These are phyloP conservation scores for Pythium chondricola DNA, from an alignment of 352 stramenopile species.

Conservation along the genomic window DNA sequence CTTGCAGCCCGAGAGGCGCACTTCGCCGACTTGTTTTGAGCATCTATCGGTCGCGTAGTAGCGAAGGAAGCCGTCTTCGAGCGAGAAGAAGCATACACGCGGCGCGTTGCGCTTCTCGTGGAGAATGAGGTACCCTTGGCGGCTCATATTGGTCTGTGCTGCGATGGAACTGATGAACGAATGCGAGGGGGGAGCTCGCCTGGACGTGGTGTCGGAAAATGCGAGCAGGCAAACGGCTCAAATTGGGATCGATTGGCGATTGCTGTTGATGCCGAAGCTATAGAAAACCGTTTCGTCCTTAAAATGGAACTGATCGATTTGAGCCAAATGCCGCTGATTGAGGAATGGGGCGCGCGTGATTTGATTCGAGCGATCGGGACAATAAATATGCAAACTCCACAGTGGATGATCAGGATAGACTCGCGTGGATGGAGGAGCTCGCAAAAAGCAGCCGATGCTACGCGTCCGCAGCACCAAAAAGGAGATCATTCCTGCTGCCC, in stretches of 20 bases:
- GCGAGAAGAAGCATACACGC: conserved; percentile 60
- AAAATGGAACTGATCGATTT: conserved; percentile 2
- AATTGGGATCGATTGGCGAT: no score
- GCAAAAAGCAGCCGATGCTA: conserved; percentile 1
- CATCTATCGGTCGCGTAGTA: conserved; percentile 46
- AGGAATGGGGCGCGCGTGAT: no score
- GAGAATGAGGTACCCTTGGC: conserved; percentile 73
- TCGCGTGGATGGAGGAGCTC: neutral
- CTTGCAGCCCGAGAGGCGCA: conserved; percentile 79
- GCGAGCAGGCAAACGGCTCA: no score
- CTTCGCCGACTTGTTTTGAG: conserved; percentile 42
- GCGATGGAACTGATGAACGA: no score
- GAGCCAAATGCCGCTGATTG: neutral
- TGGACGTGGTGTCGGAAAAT: no score
- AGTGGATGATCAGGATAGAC: no score
- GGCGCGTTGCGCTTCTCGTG: conserved; percentile 55
- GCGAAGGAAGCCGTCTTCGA: conserved; percentile 76
- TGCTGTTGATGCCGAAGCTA: no score
- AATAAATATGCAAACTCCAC: no score
- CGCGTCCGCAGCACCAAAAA: neutral
- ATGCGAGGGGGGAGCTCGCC: no score
- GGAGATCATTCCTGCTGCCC: neutral
- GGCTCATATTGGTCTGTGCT: conserved; percentile 60
- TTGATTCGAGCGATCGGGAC: conserved; percentile 1
- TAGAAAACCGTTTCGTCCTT: conserved; percentile 2